Base-by-base conservation (phyloP, 805 yeast species). In the Kodamaea jinghongensis region DNA sequence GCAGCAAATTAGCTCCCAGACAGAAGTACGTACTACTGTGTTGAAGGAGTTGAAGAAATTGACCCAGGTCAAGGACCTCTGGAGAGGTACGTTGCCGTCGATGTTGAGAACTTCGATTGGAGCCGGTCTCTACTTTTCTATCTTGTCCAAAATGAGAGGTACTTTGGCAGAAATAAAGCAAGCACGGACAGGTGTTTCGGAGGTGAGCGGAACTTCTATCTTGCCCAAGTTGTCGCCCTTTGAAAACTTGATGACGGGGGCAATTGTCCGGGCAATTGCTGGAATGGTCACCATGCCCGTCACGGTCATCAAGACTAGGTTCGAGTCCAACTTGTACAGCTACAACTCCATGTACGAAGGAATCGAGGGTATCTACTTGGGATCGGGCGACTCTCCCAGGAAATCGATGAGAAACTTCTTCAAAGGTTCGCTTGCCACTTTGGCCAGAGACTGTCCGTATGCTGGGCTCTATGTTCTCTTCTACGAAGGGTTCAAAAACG, bases 31-130 rank as follows among this genome's bases (percentile, higher is more conserved):
- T 26, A 54, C 71, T 10, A 57, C 66, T 9, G 49, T 70, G 34
- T 17, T 71, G 10, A 64, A 59, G 39, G 73, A 74, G 34, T 48
- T 83, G 7, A 60, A 62, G 47, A 72, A 67, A 41, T 52, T 70
- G 30, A 55, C 65, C 32, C 59, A 66, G 14, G 41, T 71, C 17
- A 58, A 56, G 34, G 79, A 81, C 37, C 67, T 90, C 28, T 93
- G 99, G 99, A 73, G 96, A 40, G 99, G 99, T 0, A 91, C 96
- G 0, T 52, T 89, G 28, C 96, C 99, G 0, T 86, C 96, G 14
- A 89, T 95, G 0, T 52, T 91, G 17, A 71, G 99, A 44, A 91
- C 96, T 0, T 87, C 96, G 0, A 69, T 87, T 9, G 99, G 99
- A 0, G 84, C 95, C 31, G 96, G 93, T 0, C 62, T 93, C 25